Percentiles rank a stretch among this genome's conserved stretches.
Conservation (phyloP, 2,329 filamentous ascomycete species). For the Allantophomopsis lycopodina region DNA sequence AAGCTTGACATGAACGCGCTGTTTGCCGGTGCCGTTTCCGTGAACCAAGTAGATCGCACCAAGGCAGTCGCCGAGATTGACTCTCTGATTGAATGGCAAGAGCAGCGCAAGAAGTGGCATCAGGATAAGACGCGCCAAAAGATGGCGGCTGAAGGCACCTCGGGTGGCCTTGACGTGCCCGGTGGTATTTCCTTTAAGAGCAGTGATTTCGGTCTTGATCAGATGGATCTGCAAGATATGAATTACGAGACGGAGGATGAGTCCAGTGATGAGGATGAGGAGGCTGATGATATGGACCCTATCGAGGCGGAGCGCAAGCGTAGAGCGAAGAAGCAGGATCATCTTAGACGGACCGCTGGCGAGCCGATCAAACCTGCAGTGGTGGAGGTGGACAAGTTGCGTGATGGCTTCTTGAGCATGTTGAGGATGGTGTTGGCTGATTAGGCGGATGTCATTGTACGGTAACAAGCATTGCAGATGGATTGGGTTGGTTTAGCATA, state of each 20-base stretch:
- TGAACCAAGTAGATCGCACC: conserved; percentile 53
- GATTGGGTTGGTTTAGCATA: no score
- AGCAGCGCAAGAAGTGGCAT: conserved; percentile 94
- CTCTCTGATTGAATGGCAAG: conserved; percentile 81
- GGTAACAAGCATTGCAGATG: no score
- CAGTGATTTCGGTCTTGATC: conserved; percentile 80
- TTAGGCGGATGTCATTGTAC: conserved; percentile 22
- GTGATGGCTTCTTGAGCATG: conserved; percentile 70
- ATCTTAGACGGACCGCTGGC: conserved; percentile 65
- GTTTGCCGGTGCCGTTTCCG: conserved; percentile 65
- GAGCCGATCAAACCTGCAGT: conserved; percentile 73
- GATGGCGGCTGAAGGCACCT: conserved; percentile 74
- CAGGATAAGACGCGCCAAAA: conserved; percentile 96
- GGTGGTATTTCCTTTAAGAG: conserved; percentile 53
- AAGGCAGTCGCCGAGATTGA: conserved; percentile 72
- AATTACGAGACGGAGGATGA: conserved; percentile 59
- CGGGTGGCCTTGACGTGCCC: conserved; percentile 27
- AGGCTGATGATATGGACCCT: conserved; percentile 70
- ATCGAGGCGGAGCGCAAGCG: conserved; percentile 76
- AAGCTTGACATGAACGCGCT: conserved; percentile 90
- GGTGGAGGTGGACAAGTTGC: conserved; percentile 67
- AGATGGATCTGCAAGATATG: conserved; percentile 77
- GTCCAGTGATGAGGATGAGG: conserved; percentile 52
- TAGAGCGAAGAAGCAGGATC: conserved; percentile 64
- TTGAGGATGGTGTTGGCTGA: conserved; percentile 68